Conservation (phyloP, 768 basidiomycete species). For the Tylopilus felleus region DNA sequence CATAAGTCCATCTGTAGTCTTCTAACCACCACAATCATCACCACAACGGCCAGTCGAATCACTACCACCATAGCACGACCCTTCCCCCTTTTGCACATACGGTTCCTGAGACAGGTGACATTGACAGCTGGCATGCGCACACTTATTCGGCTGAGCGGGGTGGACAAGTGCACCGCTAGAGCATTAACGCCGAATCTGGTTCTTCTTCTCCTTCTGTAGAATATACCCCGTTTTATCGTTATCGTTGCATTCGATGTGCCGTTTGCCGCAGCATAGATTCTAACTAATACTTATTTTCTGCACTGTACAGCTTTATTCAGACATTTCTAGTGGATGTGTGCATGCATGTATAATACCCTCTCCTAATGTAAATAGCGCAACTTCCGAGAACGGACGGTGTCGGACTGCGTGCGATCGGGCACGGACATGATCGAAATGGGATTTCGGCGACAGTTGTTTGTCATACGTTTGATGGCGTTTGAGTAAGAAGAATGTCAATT, state of each 20-base stretch:
- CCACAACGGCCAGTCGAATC: constrained; percentile 35
- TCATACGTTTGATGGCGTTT: constrained; percentile 32
- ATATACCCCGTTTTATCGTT: constrained; percentile 35
- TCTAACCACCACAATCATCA: constrained; percentile 32
- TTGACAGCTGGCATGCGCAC: constrained; percentile 57
- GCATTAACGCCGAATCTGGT: background rate
- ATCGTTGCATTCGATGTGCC: constrained; percentile 14
- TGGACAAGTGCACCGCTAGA: constrained; percentile 55
- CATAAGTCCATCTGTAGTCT: constrained; percentile 15
- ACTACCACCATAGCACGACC: constrained; percentile 40
- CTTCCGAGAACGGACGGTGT: constrained; percentile 1
- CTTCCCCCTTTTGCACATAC: constrained; percentile 48
- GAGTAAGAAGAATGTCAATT: constrained; percentile 26
- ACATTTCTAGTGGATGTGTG: constrained; percentile 38
- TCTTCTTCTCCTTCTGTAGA: constrained; percentile 21
- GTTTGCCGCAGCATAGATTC: constrained; percentile 26
- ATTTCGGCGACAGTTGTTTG: constrained; percentile 17
- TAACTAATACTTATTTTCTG: constrained; percentile 34
- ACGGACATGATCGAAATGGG: constrained; percentile 11
- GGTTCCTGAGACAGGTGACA: constrained; percentile 36
- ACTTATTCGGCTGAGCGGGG: constrained; percentile 62
- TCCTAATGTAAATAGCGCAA: constrained; percentile 33
- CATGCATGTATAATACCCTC: constrained; percentile 37
- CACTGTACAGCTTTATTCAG: constrained; percentile 34
- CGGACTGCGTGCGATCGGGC: constrained; percentile 4